A percentile compares a stretch with the other conserved stretches of the same genome.
Evolutionary conservation across 1,139 yeast genomes (phyloP).

Genomic region (Waltiozyma solani): DNA sequence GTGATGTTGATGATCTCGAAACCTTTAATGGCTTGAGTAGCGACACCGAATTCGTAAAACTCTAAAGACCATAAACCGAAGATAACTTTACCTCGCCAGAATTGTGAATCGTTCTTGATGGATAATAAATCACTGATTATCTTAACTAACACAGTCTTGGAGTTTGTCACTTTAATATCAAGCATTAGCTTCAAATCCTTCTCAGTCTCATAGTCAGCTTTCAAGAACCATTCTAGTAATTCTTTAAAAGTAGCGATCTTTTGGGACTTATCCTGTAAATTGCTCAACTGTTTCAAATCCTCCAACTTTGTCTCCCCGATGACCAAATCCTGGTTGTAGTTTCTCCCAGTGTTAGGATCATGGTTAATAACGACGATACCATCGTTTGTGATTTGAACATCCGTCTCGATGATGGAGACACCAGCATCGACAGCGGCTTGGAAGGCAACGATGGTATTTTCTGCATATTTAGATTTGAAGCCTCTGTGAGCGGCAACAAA

Average conservation of each 20-base stretch:
- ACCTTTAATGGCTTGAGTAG: slow-evolving; percentile 28
- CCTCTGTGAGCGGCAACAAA: neutral
- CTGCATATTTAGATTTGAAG: slow-evolving; percentile 48
- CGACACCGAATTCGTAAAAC: slow-evolving; percentile 44
- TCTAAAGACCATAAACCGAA: slow-evolving; percentile 78
- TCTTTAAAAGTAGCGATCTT: slow-evolving; percentile 52
- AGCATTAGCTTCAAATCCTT: slow-evolving; percentile 38
- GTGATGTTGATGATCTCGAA: slow-evolving; percentile 46
- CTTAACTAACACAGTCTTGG: slow-evolving; percentile 43
- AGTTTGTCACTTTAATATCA: slow-evolving; percentile 72
- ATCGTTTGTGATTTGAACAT: slow-evolving; percentile 71
- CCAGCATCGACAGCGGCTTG: slow-evolving; percentile 61
- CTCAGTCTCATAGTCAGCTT: slow-evolving; percentile 20
- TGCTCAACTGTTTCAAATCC: slow-evolving; percentile 41
- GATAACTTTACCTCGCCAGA: slow-evolving; percentile 61
- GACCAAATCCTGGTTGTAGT: slow-evolving; percentile 24
- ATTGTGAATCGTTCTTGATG: slow-evolving; percentile 39
- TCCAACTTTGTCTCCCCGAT: slow-evolving; percentile 28
- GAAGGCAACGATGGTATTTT: slow-evolving; percentile 71
- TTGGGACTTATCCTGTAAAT: slow-evolving; percentile 43
- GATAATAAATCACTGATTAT: slow-evolving; percentile 39
- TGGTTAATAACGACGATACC: slow-evolving; percentile 70
- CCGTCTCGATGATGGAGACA: slow-evolving; percentile 72
- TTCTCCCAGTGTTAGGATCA: slow-evolving; percentile 27
- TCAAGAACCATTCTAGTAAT: slow-evolving; percentile 46